A percentile compares a stretch with the other conserved stretches of the same genome.
These are phyloP conservation scores for Populus tremula DNA, from an alignment of 345 rosid species.

Conservation along the genomic window DNA sequence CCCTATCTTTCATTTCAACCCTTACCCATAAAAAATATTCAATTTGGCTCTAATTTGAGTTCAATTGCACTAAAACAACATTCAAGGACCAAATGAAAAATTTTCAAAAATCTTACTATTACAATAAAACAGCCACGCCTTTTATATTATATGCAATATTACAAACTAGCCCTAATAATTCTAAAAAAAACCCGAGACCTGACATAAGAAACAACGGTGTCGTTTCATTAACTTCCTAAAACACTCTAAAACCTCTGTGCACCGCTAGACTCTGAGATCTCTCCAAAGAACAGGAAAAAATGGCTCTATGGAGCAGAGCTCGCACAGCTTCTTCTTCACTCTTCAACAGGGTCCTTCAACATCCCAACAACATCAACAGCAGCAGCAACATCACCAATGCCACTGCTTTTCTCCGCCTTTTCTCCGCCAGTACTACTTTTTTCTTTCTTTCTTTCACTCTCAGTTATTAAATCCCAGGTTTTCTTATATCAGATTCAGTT, in stretches of 20 bases:
- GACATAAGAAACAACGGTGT: background rate
- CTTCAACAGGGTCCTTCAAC: slow-evolving; percentile 13
- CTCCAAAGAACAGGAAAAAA: background rate
- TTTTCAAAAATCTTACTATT: no score
- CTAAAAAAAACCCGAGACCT: no score
- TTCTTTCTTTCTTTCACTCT: background rate
- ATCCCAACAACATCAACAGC: background rate
- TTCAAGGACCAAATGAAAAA: no score
- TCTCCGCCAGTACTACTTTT: slow-evolving; percentile 20
- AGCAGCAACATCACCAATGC: background rate
- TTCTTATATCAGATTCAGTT: background rate
- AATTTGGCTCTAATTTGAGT: no score
- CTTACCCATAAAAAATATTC: no score
- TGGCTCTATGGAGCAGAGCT: slow-evolving; percentile 27
- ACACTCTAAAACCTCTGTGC: background rate
- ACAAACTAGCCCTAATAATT: background rate
- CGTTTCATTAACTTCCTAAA: background rate
- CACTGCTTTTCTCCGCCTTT: background rate
- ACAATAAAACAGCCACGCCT: no score
- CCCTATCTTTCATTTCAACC: no score
- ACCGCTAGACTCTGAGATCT: background rate
- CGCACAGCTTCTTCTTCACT: slow-evolving; percentile 12
- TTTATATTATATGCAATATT: no score
- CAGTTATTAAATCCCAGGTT: background rate
- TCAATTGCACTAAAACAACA: no score